Evolutionary conservation across 495 filamentous ascomycete species (phyloP).

Genomic region (Stereocaulon alpinum): DNA sequence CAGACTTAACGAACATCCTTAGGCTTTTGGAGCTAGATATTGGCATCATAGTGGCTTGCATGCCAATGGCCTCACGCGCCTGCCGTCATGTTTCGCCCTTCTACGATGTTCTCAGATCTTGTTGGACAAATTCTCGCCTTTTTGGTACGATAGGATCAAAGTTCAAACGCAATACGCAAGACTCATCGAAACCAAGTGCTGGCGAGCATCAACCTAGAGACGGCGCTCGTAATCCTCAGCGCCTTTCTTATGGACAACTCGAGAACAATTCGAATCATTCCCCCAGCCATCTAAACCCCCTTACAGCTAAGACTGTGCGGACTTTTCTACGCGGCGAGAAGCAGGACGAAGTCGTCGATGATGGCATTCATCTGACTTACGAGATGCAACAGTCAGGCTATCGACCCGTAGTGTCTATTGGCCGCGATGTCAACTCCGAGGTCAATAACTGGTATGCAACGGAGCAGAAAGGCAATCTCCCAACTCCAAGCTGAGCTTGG

Average conservation of each 20-base stretch:
- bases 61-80: constrained; percentile 8
- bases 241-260: neutral
- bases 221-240: neutral
- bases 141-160: neutral
- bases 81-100: neutral
- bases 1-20: neutral
- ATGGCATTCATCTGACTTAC: neutral
- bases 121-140: neutral
- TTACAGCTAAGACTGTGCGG: neutral
- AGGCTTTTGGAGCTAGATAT: constrained; percentile 7
- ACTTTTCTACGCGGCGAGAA: neutral
- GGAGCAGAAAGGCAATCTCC: too few species aligned
- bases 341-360: neutral
- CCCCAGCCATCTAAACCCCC: neutral
- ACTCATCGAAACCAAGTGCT: neutral
- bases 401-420: too few species aligned
- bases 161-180: neutral
- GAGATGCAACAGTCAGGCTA: neutral
- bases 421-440: too few species aligned
- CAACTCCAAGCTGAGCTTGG: too few species aligned
- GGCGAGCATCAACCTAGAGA: neutral
- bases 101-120: neutral
- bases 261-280: neutral
- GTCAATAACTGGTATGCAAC: too few species aligned
- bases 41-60: constrained; percentile 17